Evolutionary conservation across 306 rosid genomes (phyloP), one percentile per base, ranked within the genome.

Genomic region (Gastrolobium villosum): DNA sequence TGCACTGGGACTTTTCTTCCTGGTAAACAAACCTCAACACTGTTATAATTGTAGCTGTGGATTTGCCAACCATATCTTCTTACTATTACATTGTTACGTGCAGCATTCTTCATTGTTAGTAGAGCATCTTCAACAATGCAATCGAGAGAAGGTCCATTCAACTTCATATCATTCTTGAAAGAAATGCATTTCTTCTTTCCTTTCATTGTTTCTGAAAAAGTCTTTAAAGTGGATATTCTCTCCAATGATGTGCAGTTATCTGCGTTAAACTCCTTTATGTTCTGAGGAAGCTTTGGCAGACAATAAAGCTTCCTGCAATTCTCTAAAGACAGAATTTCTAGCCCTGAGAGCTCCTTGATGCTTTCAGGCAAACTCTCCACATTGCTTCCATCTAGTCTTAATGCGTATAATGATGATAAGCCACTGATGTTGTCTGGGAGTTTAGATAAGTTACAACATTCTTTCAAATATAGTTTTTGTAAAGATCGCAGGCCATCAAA

Each of bases 211-310:
- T 7, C 1, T 7, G 59, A 26, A 3, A 60, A 69, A 60, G 11
- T 50, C 10, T 34, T 34, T 1, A 62, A 50, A 70, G 2, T 53
- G 6, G 73, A 40, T 3, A 68, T 72, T 1, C 9, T 31, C 56
- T 30, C 63, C 56, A 86, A 50, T 5, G 76, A 56, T 2, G 53
- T 8, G 82, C 90, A 86, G 63, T 69, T 75, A 7, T 7, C 5
- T 20, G 65, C 87, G 4, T 66, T 4, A 10, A 86, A 36, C 39
- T 46, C 20, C 31, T 28, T n/a, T 11, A 86, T 5, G 9, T 2
- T 3, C 14, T 1, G 7, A 39, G 87, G 87, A 46, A 86, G 74
- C 49, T 68, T 79, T 8, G 86, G 83, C 3, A 86, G 9, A 69
- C 3, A 49, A 1, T 3, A 26, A 53, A 83, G 85, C 53, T 55